Conservation (phyloP, 2,329 filamentous ascomycete genomes). For the Paecilomyces variotii region DNA sequence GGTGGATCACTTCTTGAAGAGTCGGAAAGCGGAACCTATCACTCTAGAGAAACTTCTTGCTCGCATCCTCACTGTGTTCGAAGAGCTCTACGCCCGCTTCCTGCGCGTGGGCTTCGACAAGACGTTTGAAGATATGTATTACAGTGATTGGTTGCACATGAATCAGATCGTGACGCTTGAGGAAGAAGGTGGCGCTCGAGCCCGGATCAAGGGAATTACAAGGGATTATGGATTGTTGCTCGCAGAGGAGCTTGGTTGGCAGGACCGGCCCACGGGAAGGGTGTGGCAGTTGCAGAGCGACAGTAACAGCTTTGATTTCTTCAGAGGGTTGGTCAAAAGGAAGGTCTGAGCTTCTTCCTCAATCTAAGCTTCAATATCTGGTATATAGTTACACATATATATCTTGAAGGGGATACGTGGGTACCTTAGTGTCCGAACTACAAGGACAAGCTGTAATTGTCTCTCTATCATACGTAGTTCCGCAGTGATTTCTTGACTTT, state of each 20-base stretch:
- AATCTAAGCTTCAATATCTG: background rate
- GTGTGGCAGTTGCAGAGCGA: constrained; percentile 85
- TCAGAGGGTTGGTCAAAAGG: constrained; percentile 73
- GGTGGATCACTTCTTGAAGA: constrained; percentile 38
- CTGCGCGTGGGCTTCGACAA: constrained; percentile 64
- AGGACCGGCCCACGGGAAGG: constrained; percentile 67
- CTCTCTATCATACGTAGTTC: too few relatives aligned
- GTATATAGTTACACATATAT: background rate
- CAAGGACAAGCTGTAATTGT: too few relatives aligned
- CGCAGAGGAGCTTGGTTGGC: constrained; percentile 71
- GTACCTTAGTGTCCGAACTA: too few relatives aligned
- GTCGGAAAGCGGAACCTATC: constrained; percentile 43
- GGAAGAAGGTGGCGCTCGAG: constrained; percentile 64
- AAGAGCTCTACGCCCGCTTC: constrained; percentile 69
- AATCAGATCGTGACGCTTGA: constrained; percentile 70
- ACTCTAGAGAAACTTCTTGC: constrained; percentile 74
- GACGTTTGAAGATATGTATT: constrained; percentile 68
- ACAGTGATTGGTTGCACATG: constrained; percentile 77
- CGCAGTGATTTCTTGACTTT: too few relatives aligned
- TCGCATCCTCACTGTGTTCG: constrained; percentile 68
- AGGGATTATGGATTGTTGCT: constrained; percentile 81
- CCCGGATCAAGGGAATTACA: constrained; percentile 78
- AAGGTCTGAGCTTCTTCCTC: constrained; percentile 49
- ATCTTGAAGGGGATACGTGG: background rate
- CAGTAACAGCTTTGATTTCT: constrained; percentile 98